Percentiles rank a stretch among this genome's conserved stretches.
These are phyloP conservation scores for Infundibulicybe gibba DNA, from an alignment of 768 basidiomycete species.

Conservation along the genomic window DNA sequence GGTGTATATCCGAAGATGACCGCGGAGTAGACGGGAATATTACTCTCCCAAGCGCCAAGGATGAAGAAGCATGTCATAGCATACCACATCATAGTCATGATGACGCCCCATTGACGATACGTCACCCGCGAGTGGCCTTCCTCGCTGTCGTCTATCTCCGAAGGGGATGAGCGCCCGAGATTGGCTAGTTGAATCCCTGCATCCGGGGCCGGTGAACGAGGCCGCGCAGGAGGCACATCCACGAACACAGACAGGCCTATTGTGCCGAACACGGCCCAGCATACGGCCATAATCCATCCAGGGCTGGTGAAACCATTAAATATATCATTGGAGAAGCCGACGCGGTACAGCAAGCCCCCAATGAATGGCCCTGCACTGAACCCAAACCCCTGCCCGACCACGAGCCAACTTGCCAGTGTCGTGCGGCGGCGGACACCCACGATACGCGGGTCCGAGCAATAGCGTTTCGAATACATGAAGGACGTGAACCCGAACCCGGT, in stretches of 20 bases:
- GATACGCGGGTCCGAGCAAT: slow-evolving; percentile 67
- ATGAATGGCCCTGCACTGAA: slow-evolving; percentile 62
- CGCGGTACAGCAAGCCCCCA: slow-evolving; percentile 58
- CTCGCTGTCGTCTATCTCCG: neutral
- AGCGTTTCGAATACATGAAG: slow-evolving; percentile 68
- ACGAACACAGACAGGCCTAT: slow-evolving; percentile 30
- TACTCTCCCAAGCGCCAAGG: slow-evolving; percentile 55
- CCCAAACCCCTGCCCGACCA: slow-evolving; percentile 59
- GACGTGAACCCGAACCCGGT: slow-evolving; percentile 56
- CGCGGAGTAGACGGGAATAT: slow-evolving; percentile 47
- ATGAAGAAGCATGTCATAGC: slow-evolving; percentile 61
- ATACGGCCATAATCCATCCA: slow-evolving; percentile 58
- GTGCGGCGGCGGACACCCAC: slow-evolving; percentile 63
- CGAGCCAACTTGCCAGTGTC: slow-evolving; percentile 58
- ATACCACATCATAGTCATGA: slow-evolving; percentile 52
- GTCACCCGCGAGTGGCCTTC: slow-evolving; percentile 4
- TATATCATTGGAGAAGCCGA: slow-evolving; percentile 49
- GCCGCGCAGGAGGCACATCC: slow-evolving; percentile 29
- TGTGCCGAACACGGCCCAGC: slow-evolving; percentile 53
- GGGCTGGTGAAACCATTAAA: slow-evolving; percentile 72
- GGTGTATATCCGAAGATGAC: slow-evolving; percentile 37
- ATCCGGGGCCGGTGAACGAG: neutral
- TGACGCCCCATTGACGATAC: slow-evolving; percentile 39
- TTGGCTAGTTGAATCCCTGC: neutral
- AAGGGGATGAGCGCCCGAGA: neutral